Evolutionary conservation across 352 stramenopile species (phyloP).

Genomic region (Globisporangium mamillatum): DNA sequence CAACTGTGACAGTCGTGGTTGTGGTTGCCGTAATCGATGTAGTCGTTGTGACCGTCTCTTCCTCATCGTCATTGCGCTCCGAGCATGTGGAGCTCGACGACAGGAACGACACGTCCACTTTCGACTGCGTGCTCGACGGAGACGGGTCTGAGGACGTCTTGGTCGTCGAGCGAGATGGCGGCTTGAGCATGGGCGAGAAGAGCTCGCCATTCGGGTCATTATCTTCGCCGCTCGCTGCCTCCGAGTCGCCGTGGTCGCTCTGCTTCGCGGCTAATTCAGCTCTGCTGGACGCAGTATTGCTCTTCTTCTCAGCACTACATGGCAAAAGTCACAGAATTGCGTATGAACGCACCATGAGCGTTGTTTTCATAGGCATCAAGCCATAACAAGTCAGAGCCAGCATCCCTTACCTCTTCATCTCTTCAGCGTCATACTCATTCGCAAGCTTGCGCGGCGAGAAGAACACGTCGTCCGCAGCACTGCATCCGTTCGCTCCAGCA

Average conservation of each 20-base stretch:
- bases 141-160: constrained; percentile 39
- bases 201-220: constrained; percentile 45
- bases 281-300: not conserved
- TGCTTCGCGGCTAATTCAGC: not conserved
- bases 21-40: constrained; percentile 11
- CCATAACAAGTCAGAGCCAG: not conserved
- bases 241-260: constrained; percentile 10
- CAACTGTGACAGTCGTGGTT: constrained; percentile 7
- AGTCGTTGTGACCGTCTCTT: constrained; percentile 20
- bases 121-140: constrained; percentile 25
- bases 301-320: constrained; percentile 13
- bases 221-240: constrained; percentile 18
- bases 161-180: constrained; percentile 24
- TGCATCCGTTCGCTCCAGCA: constrained; percentile 23
- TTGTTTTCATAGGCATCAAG: not conserved
- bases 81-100: constrained; percentile 20
- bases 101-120: constrained; percentile 33
- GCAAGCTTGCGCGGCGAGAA: constrained; percentile 65
- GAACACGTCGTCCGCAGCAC: constrained; percentile 18
- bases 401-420: constrained; percentile 8
- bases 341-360: not conserved
- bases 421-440: constrained; percentile 49
- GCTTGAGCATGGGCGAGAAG: constrained; percentile 76
- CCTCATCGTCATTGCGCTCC: constrained; percentile 25
- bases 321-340: not conserved